These are phyloP conservation scores for Plantago elongata DNA, from an alignment of 257 asterid species.

Conservation along the genomic window DNA sequence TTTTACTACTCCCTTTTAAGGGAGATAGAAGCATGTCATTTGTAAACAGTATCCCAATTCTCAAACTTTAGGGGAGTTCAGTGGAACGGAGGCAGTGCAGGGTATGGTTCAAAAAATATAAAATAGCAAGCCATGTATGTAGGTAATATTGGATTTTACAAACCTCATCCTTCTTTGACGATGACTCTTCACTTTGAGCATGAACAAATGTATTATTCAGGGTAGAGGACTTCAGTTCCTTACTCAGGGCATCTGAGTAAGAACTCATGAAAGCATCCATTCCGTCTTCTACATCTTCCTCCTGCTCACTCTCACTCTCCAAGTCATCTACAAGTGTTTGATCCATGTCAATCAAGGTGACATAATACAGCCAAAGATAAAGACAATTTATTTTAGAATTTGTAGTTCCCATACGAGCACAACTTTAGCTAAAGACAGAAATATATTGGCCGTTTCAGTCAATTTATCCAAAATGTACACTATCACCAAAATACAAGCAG, in stretches of 20 bases:
- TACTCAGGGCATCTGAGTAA: constrained; percentile 63
- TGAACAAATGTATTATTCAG: constrained; percentile 64
- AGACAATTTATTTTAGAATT: neutral
- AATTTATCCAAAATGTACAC: too few species aligned
- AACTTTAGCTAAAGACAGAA: neutral
- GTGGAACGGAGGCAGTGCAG: neutral
- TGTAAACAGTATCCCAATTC: neutral
- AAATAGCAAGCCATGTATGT: neutral
- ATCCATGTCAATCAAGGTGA: constrained; percentile 1
- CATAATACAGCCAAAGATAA: neutral
- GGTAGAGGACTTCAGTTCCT: constrained; percentile 71
- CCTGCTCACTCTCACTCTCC: constrained; percentile 49
- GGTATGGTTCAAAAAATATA: neutral
- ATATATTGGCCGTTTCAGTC: too few species aligned
- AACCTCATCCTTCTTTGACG: constrained; percentile 67
- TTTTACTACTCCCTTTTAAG: too few species aligned
- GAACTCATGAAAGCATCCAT: constrained; percentile 60
- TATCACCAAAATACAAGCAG: neutral
- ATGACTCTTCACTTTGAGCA: constrained; percentile 39
- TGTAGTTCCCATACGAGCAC: constrained; percentile 1
- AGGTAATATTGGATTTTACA: neutral
- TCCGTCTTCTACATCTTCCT: constrained; percentile 48
- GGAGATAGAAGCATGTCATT: neutral
- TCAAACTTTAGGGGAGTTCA: too few species aligned
- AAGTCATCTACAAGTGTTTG: constrained; percentile 52